phyloP scores from a whole-genome alignment of 2,329 filamentous ascomycete genomes.

The Microthyrium microscopicum region DNA sequence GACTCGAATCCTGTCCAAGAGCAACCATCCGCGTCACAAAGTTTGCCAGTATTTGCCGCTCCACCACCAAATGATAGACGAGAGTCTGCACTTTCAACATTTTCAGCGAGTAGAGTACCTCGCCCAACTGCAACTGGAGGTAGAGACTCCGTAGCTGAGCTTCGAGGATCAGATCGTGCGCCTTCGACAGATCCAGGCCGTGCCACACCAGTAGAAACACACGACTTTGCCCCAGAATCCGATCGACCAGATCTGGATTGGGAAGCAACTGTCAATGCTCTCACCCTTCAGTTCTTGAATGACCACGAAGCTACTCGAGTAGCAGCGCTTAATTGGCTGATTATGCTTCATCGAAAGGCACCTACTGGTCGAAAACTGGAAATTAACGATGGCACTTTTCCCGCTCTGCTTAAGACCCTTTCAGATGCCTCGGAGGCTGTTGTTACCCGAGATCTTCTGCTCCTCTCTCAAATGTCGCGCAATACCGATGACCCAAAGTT shows the following conservation, averaged over 20 bases:
- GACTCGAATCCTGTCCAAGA: slow-evolving; percentile 36
- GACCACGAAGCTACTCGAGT: slow-evolving; percentile 93
- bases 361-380: slow-evolving; percentile 46
- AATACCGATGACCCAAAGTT: slow-evolving; percentile 98
- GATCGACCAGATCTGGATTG: slow-evolving; percentile 65
- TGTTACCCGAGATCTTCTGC: slow-evolving; percentile 81
- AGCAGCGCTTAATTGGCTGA: slow-evolving; percentile 85
- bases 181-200: slow-evolving; percentile 1
- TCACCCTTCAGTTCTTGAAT: slow-evolving; percentile 87
- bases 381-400: slow-evolving; percentile 94
- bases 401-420: slow-evolving; percentile 84
- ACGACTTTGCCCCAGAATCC: slow-evolving; percentile 28
- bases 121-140: neutral
- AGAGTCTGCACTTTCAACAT: slow-evolving; percentile 22
- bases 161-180: neutral
- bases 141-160: neutral
- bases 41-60: slow-evolving; percentile 24
- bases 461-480: slow-evolving; percentile 87
- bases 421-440: slow-evolving; percentile 92
- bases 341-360: slow-evolving; percentile 93
- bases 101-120: too few species aligned
- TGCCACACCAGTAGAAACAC: slow-evolving; percentile 24
- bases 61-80: slow-evolving; percentile 21
- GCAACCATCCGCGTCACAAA: slow-evolving; percentile 21
- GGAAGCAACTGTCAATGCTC: slow-evolving; percentile 78